A percentile compares a stretch with the other conserved stretches of the same genome.
Conservation (phyloP, 2,329 filamentous ascomycete species). For the Blastomyces emzantsi region DNA sequence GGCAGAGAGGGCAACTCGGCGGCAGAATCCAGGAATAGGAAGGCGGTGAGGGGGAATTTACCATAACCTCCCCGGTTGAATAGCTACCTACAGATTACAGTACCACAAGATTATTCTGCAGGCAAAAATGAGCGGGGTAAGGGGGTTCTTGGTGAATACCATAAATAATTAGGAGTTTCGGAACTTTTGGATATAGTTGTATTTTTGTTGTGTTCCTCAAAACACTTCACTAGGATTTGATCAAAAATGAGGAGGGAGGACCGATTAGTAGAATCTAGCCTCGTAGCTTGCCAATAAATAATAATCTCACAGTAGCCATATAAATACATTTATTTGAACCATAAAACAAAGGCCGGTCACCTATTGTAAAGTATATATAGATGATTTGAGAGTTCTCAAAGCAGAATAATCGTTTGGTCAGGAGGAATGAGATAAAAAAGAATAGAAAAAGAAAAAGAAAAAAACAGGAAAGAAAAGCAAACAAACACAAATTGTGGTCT, state of each 20-base stretch:
- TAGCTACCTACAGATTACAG: neutral
- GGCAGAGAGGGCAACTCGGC: neutral
- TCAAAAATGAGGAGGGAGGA: neutral
- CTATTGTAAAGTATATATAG: neutral
- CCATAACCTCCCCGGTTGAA: neutral
- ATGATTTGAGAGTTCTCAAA: neutral
- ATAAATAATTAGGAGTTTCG: neutral
- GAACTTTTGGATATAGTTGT: neutral
- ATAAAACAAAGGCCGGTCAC: neutral
- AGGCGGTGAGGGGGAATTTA: neutral
- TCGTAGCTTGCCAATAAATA: neutral
- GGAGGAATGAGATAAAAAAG: neutral
- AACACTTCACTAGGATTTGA: neutral
- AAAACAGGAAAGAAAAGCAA: neutral
- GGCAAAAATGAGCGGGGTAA: neutral
- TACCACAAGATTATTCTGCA: neutral
- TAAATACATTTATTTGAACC: neutral
- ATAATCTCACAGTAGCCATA: neutral
- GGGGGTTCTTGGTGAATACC: neutral
- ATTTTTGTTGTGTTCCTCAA: neutral
- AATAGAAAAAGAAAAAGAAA: neutral
- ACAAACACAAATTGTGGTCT: neutral
- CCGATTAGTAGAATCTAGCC: too few relatives aligned
- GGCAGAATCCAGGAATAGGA: neutral
- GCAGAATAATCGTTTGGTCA: neutral